phyloP scores from a whole-genome alignment of 306 rosid species.

The Quercus gilva region DNA sequence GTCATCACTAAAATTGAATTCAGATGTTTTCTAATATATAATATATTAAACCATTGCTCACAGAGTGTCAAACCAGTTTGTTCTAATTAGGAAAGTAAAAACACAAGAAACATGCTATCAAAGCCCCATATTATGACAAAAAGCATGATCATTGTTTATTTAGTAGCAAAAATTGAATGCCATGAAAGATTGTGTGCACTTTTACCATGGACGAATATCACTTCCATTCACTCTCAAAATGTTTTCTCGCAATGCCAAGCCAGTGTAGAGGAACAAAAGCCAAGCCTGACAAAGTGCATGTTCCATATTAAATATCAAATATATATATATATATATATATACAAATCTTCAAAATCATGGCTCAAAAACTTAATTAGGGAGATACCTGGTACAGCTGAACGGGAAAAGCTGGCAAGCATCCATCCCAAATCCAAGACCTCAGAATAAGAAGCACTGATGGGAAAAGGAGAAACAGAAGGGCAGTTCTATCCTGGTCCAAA shows the following conservation, averaged over 20 bases:
- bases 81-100: not conserved
- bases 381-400: conserved; percentile 94
- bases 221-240: conserved; percentile 92
- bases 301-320: conserved; percentile 11
- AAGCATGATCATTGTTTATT: not conserved
- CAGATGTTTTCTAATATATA: not conserved
- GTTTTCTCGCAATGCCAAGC: conserved; percentile 93
- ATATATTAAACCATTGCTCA: not conserved
- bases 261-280: conserved; percentile 96
- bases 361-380: not conserved
- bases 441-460: conserved; percentile 72
- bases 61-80: not conserved
- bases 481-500: conserved; percentile 87
- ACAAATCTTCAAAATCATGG: conserved; percentile 11
- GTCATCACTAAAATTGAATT: not conserved
- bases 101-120: not conserved
- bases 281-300: conserved; percentile 64
- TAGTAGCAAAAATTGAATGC: not conserved
- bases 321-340: too few relatives aligned
- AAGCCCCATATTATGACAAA: not conserved
- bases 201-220: conserved; percentile 95
- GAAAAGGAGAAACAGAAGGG: conserved; percentile 86
- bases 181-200: not conserved
- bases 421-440: conserved; percentile 90
- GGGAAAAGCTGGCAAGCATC: conserved; percentile 94